Evolutionary conservation across 2,329 filamentous ascomycete species (phyloP), one percentile per base, ranked within the genome.

Genomic region (Aspergillus sp.): DNA sequence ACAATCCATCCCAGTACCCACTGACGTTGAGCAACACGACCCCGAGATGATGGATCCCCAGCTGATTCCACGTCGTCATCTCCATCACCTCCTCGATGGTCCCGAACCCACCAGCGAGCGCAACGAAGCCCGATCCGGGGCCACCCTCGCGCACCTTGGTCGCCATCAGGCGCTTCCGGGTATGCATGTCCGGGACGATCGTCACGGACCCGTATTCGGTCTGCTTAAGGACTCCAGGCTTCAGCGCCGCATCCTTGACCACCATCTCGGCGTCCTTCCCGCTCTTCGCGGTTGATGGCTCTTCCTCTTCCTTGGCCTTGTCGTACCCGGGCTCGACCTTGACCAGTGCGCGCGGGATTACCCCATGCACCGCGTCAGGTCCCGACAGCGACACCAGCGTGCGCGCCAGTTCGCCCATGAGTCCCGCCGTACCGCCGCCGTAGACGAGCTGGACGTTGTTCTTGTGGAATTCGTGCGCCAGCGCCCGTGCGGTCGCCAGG

Each of bases 41-140:
- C 3, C 88, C 89, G 46, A 82, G 79, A 62, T 80, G 80, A 73
- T 97, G 94, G 60, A 99, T 97, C 1, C 94, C 93, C 46, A 99
- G 76, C 76, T 97, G 94, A 72, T 96, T 97, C 92, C 94, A 99
- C 3, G 75, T 78, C 26, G 96, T 91, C 68, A 99, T 81, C 79
- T 99, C 94, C 79, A 96, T 92, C 54, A 97, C 79, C 78, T 99
- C 94, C 76, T 99, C 94, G 69, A 97, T 82, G 2, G 94, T 99
- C 17, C 94, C 94, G 72, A 93, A 99, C 0, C 94, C 94, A 41
- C 93, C 93, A 50, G 83, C 84, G 53, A 99, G 76, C 24, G 91
- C 91, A 38, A 99, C 84, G 74, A 99, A 99, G 11, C 93, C 93
- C 52, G 85, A 87, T 1, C 93, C 93, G 0, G 86, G 84, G 0